Evolutionary conservation across 768 basidiomycete genomes (phyloP).

Genomic region (Baorangia bicolor): DNA sequence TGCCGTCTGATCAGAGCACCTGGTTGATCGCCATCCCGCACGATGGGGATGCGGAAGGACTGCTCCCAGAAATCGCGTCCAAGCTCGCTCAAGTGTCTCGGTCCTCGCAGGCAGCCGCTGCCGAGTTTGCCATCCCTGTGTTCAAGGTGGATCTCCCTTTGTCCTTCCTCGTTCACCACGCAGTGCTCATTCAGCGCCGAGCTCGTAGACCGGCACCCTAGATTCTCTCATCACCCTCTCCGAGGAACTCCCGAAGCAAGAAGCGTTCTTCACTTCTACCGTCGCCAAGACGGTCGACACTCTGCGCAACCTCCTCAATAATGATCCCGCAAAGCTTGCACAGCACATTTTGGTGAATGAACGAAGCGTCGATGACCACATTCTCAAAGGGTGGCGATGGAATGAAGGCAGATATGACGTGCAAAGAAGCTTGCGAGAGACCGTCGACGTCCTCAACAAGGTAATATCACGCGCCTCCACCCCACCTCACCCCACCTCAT

Average conservation of each 20-base stretch:
- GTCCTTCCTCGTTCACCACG: neutral
- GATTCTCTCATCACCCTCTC: slow-evolving; percentile 86
- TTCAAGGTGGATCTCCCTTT: slow-evolving; percentile 72
- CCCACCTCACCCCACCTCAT: slow-evolving; percentile 16
- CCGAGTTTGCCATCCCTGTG: slow-evolving; percentile 72
- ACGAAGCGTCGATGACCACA: slow-evolving; percentile 71
- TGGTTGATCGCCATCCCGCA: slow-evolving; percentile 89
- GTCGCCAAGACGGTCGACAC: slow-evolving; percentile 95
- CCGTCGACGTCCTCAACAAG: slow-evolving; percentile 84
- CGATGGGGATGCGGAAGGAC: slow-evolving; percentile 80
- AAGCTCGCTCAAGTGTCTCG: slow-evolving; percentile 64
- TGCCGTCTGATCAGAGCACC: slow-evolving; percentile 96
- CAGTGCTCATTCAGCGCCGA: slow-evolving; percentile 8
- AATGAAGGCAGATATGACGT: slow-evolving; percentile 88
- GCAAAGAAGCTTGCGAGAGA: slow-evolving; percentile 77
- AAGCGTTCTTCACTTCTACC: slow-evolving; percentile 78
- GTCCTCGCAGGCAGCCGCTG: slow-evolving; percentile 47
- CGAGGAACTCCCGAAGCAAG: slow-evolving; percentile 91
- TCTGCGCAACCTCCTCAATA: slow-evolving; percentile 84
- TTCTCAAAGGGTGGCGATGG: slow-evolving; percentile 88
- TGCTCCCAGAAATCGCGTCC: slow-evolving; percentile 60
- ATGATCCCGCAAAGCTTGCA: slow-evolving; percentile 71
- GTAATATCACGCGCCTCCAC: slow-evolving; percentile 40
- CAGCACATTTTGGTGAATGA: slow-evolving; percentile 84
- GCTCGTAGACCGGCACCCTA: slow-evolving; percentile 83